Conservation (phyloP, 441 rosid species). For the Adansonia grandidieri region DNA sequence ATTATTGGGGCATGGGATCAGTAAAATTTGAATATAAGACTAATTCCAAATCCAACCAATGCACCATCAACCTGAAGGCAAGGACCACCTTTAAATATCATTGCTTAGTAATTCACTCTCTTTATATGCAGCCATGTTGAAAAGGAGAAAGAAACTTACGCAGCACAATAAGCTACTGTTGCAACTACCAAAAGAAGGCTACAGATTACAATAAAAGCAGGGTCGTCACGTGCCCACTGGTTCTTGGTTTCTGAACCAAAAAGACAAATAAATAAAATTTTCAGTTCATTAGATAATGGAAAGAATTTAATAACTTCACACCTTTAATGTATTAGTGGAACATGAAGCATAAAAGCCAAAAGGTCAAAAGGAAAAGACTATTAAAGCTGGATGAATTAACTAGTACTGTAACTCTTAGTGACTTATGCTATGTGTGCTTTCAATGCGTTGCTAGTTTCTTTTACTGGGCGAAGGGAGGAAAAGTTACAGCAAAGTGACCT, state of each 20-base stretch:
- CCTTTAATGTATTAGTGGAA: slow-evolving; percentile 14
- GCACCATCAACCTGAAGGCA: neutral
- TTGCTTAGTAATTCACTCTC: neutral
- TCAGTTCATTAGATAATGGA: slow-evolving; percentile 20
- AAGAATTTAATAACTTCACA: slow-evolving; percentile 12
- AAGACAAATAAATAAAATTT: slow-evolving; percentile 19
- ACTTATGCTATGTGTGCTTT: neutral
- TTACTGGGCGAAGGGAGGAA: neutral
- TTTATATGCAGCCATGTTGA: slow-evolving; percentile 4
- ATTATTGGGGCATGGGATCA: neutral
- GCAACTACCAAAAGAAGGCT: slow-evolving; percentile 84
- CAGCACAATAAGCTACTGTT: slow-evolving; percentile 87
- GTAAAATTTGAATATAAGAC: neutral
- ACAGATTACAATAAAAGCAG: slow-evolving; percentile 96
- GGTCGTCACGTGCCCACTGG: slow-evolving; percentile 99
- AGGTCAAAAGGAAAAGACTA: neutral
- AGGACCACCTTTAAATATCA: neutral
- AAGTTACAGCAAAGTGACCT: slow-evolving; percentile 7
- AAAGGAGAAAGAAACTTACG: slow-evolving; percentile 59
- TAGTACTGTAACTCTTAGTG: neutral
- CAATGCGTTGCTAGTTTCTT: neutral
- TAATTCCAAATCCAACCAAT: neutral
- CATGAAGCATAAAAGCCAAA: slow-evolving; percentile 10
- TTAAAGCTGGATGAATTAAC: neutral
- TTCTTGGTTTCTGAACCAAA: slow-evolving; percentile 85